phyloP scores from a whole-genome alignment of 345 rosid species.

The Lepidium didymum region DNA sequence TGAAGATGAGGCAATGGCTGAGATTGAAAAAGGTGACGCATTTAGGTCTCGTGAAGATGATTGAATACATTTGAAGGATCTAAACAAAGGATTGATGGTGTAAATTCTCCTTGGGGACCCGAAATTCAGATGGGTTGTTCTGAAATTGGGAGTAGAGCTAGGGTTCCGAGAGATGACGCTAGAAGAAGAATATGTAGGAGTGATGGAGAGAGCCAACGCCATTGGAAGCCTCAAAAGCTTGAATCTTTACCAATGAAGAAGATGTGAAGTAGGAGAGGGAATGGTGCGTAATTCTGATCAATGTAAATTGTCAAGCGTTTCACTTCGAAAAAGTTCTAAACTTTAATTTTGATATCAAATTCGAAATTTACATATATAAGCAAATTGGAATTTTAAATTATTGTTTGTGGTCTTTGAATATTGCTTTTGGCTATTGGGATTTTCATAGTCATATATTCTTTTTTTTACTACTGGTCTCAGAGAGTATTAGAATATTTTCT shows the following conservation, averaged over 20 bases:
- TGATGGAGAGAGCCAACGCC: conserved; percentile 28
- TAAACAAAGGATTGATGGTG: conserved; percentile 10
- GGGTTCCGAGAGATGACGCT: conserved; percentile 26
- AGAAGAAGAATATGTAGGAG: conserved; percentile 19
- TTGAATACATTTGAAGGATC: conserved; percentile 34
- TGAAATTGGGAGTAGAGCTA: conserved; percentile 10
- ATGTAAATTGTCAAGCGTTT: not conserved
- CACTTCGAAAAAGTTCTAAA: not conserved
- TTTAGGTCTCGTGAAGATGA: conserved; percentile 19
- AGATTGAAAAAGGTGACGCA: conserved; percentile 38
- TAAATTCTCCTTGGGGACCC: conserved; percentile 8
- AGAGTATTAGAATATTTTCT: not conserved
- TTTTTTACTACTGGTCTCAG: not conserved
- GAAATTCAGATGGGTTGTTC: conserved; percentile 23
- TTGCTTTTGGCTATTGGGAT: conserved; percentile 1
- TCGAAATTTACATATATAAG: too few relatives aligned
- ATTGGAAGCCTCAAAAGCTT: not conserved
- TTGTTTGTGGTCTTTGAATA: not conserved
- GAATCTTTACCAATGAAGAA: conserved; percentile 3
- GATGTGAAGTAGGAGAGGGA: conserved; percentile 4
- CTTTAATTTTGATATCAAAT: too few relatives aligned
- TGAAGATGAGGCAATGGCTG: conserved; percentile 44
- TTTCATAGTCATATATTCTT: not conserved
- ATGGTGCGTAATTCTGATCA: conserved; percentile 2
- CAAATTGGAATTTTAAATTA: not conserved